These are phyloP conservation scores for Cercospora zeae-maydis DNA, from an alignment of 2,329 filamentous ascomycete species.

Conservation along the genomic window DNA sequence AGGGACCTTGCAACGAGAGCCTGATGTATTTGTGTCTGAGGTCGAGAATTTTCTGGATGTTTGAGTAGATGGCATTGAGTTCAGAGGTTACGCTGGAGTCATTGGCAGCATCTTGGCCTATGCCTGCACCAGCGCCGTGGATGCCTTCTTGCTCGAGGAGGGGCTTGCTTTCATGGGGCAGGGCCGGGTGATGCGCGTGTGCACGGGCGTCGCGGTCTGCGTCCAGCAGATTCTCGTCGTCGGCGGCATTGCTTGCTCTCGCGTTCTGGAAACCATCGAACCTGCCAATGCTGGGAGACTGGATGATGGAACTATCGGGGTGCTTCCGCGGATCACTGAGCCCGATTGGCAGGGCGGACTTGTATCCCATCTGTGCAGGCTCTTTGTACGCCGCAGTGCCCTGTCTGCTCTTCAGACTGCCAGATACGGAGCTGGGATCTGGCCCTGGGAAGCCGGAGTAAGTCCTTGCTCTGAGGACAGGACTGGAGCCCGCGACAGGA, in stretches of 20 bases:
- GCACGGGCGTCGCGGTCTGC: constrained; percentile 49
- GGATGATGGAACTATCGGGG: constrained; percentile 30
- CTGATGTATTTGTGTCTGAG: constrained; percentile 83
- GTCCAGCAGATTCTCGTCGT: constrained; percentile 37
- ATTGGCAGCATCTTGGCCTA: constrained; percentile 63
- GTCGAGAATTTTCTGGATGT: constrained; percentile 86
- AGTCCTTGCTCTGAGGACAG: constrained; percentile 45
- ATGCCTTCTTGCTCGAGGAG: constrained; percentile 54
- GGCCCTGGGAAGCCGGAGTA: constrained; percentile 41
- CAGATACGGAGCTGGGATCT: constrained; percentile 38
- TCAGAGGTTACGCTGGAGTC: constrained; percentile 81
- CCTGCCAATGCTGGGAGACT: constrained; percentile 32
- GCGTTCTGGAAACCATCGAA: constrained; percentile 28
- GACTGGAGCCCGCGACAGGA: constrained; percentile 27
- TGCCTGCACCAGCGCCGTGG: constrained; percentile 56
- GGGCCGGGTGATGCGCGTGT: constrained; percentile 49
- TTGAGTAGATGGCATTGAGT: constrained; percentile 79
- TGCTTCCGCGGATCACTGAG: constrained; percentile 35
- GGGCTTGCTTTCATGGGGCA: constrained; percentile 56
- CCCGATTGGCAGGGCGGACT: constrained; percentile 37
- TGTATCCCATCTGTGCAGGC: constrained; percentile 24
- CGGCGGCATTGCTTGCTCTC: constrained; percentile 9
- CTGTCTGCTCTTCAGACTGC: constrained; percentile 43
- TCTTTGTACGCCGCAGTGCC: constrained; percentile 29
- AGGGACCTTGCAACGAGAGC: constrained; percentile 74